Evolutionary conservation across 208 protist genomes (phyloP), one percentile per base, ranked within the genome.

Genomic region (Naegleria fowleri): DNA sequence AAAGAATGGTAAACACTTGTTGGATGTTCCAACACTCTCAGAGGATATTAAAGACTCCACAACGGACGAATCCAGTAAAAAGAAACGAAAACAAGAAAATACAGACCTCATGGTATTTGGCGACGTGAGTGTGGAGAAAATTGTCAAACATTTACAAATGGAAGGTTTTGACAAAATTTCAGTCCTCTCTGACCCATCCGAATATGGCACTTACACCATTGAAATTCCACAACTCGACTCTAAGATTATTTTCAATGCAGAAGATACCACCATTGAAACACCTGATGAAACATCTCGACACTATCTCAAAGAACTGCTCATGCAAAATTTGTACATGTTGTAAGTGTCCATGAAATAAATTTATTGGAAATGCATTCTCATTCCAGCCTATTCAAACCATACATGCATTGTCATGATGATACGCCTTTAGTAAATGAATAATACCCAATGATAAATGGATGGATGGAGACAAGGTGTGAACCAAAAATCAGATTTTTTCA

Each of bases 1-100:
- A 7, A 89, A 67, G 51, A 48, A 89, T 89, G 86, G 86, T 75
- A 40, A 55, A 33, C 25, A 89, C 59, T 38, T 38, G 39, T 67
- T 89, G 25, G 67, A 79, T 79, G 29, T 36, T 0, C 7, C 29
- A n/a, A n/a, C n/a, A 48, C 43, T 7, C 7, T 15, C 16, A 79
- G 67, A 79, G 36, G 67, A 79, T 7, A 1, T 48, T 48, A 9
- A 1, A 48, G 29, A 79, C 36, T 36, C 67, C 29, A 25, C 13
- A 2, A 36, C 29, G 9, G 29, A 79, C 29, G 67, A 79, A 79
- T 15, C 33, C 19, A 7, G 5, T 9, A 36, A 11, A 25, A 79
- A 79, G 67, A 79, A 79, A 19, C 5, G 85, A 88, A 58, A 39
- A 58, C 41, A 58, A 9, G 41, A 67, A 29, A 67, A 67, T 15